Conservation (phyloP, 805 yeast genomes). For the Yarrowia keelungensis region DNA sequence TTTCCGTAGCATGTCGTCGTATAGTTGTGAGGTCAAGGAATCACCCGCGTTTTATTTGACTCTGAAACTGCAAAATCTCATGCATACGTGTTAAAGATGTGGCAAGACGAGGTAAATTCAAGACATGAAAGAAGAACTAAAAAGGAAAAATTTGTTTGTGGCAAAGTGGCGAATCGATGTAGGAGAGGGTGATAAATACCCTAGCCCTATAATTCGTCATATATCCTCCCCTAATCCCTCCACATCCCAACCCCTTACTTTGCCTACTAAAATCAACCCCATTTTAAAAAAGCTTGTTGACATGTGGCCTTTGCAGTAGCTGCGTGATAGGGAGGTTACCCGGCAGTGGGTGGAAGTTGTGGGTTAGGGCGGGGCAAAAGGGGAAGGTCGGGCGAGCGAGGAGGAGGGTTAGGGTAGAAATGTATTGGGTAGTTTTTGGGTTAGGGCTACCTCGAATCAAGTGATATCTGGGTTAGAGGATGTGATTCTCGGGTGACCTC, state of each 20-base stretch:
- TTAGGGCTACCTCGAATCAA: background rate
- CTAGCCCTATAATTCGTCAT: background rate
- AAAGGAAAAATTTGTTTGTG: too few relatives aligned
- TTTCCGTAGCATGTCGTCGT: slow-evolving; percentile 12
- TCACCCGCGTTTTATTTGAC: slow-evolving; percentile 7
- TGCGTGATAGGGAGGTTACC: background rate
- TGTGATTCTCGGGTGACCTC: background rate
- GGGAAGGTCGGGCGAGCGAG: background rate
- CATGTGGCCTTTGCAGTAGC: slow-evolving; percentile 1
- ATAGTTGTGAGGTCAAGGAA: background rate
- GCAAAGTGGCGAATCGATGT: too few relatives aligned
- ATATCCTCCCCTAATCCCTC: background rate
- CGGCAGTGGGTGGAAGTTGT: background rate
- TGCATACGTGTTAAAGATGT: slow-evolving; percentile 25
- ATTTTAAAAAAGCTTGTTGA: background rate
- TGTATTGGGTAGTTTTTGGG: background rate
- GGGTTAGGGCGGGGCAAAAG: background rate
- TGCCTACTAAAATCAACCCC: background rate
- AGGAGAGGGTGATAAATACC: too few relatives aligned
- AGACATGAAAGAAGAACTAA: too few relatives aligned
- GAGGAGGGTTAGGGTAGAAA: background rate
- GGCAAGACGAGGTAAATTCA: background rate
- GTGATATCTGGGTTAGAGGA: too few relatives aligned
- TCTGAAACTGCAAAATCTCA: slow-evolving; percentile 13
- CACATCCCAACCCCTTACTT: background rate